These are phyloP conservation scores for Podaxis sp. DNA, from an alignment of 768 basidiomycete genomes.

Conservation along the genomic window DNA sequence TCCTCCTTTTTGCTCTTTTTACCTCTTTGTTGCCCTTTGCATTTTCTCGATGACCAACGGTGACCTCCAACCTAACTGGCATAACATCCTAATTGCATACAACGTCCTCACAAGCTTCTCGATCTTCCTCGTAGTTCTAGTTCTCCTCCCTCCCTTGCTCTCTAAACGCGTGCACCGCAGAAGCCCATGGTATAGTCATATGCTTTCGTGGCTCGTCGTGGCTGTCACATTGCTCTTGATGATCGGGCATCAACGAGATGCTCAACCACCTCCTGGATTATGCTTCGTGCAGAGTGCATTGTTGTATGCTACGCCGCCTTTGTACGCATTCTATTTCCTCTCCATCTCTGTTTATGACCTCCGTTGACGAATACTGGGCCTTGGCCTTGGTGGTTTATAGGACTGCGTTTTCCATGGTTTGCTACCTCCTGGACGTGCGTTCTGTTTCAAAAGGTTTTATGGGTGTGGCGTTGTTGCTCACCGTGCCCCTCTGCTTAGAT, in stretches of 20 bases:
- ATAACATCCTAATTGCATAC: slow-evolving; percentile 3
- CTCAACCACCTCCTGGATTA: background rate
- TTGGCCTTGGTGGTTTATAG: background rate
- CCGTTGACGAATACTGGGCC: background rate
- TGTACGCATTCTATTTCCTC: background rate
- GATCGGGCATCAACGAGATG: slow-evolving; percentile 7
- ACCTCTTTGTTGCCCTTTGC: background rate
- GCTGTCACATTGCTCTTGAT: background rate
- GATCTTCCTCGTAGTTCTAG: slow-evolving; percentile 1
- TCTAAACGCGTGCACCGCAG: background rate
- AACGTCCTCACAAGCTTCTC: background rate
- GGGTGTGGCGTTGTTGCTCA: background rate
- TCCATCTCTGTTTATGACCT: background rate
- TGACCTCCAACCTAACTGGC: slow-evolving; percentile 1
- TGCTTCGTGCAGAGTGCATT: slow-evolving; percentile 11
- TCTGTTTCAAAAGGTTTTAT: background rate
- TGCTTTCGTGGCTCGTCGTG: slow-evolving; percentile 10
- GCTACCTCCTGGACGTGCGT: slow-evolving; percentile 11
- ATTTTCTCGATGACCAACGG: background rate
- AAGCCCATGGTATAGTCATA: slow-evolving; percentile 12
- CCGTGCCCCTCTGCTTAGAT: background rate
- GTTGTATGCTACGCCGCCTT: slow-evolving; percentile 8
- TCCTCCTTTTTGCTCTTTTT: background rate
- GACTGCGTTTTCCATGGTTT: slow-evolving; percentile 10
- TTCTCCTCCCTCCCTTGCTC: slow-evolving; percentile 8